Conservation (phyloP, 164 flowering plant species). For the Dillenia suffruticosa region DNA sequence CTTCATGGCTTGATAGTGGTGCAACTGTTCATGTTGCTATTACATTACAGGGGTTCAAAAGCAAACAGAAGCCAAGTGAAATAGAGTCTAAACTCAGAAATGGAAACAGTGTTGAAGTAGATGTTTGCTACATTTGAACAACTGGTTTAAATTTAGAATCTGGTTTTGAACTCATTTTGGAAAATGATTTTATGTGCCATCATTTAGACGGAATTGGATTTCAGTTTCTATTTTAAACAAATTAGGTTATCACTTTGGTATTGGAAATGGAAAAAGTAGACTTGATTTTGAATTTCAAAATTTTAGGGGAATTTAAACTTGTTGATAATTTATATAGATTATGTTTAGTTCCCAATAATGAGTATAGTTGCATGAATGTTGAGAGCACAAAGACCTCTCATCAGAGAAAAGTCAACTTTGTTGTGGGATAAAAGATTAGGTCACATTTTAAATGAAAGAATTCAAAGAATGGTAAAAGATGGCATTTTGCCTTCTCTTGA, state of each 20-base stretch:
- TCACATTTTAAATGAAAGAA: too few relatives aligned
- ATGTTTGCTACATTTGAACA: neutral
- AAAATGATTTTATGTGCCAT: neutral
- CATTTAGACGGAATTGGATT: neutral
- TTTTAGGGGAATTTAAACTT: too few relatives aligned
- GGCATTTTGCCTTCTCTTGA: neutral
- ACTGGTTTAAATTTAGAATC: neutral
- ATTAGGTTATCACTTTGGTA: neutral
- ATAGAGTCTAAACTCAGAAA: neutral
- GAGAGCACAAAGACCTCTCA: too few relatives aligned
- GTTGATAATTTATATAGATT: too few relatives aligned
- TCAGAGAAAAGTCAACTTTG: too few relatives aligned
- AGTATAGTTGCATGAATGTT: too few relatives aligned
- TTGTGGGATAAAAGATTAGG: too few relatives aligned
- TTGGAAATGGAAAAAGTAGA: too few relatives aligned
- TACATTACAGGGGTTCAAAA: constrained; percentile 2
- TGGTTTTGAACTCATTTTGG: neutral
- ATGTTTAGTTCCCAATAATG: too few relatives aligned
- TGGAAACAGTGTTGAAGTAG: neutral
- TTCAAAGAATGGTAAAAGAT: neutral
- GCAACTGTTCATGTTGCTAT: neutral
- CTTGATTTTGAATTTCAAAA: too few relatives aligned
- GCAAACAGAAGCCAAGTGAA: neutral
- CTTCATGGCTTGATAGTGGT: neutral
- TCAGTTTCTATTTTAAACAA: neutral